phyloP scores from a whole-genome alignment of 257 asterid genomes.

The Jacaranda mimosifolia region DNA sequence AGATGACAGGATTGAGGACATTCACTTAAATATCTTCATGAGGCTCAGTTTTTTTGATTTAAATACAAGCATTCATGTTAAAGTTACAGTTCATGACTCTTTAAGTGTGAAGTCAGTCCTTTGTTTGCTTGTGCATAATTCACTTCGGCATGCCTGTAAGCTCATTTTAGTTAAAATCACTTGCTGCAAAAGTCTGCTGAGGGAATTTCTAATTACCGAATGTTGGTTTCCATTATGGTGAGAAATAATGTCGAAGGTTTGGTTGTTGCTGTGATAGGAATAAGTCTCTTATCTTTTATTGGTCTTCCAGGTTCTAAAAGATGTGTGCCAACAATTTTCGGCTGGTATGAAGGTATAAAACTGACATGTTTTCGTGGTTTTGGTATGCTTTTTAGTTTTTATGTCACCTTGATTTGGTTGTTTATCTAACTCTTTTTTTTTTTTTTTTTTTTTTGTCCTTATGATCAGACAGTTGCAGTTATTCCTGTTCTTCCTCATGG shows the following conservation, averaged over 20 bases:
- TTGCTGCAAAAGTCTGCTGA: neutral
- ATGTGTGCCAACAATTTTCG: constrained; percentile 71
- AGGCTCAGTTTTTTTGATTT: too few relatives aligned
- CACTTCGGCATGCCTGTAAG: too few relatives aligned
- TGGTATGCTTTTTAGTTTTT: neutral
- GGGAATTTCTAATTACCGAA: neutral
- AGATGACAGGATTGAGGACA: neutral
- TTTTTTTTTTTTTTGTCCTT: constrained; percentile 23
- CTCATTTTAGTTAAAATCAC: neutral
- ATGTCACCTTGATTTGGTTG: neutral
- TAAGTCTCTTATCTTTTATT: neutral
- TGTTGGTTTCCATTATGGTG: neutral
- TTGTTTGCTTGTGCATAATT: too few relatives aligned
- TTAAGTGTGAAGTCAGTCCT: too few relatives aligned
- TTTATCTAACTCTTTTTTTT: constrained; percentile 15
- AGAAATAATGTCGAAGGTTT: neutral
- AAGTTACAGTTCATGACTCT: too few relatives aligned
- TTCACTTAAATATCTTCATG: neutral
- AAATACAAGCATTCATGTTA: too few relatives aligned
- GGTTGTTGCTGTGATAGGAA: neutral
- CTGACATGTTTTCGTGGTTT: neutral
- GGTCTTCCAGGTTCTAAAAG: constrained; percentile 68
- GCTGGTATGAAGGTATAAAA: constrained; percentile 88
- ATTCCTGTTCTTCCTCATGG: constrained; percentile 96
- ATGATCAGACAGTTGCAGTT: constrained; percentile 78